Conservation (phyloP, 352 stramenopile species). For the Globisporangium mamillatum region DNA sequence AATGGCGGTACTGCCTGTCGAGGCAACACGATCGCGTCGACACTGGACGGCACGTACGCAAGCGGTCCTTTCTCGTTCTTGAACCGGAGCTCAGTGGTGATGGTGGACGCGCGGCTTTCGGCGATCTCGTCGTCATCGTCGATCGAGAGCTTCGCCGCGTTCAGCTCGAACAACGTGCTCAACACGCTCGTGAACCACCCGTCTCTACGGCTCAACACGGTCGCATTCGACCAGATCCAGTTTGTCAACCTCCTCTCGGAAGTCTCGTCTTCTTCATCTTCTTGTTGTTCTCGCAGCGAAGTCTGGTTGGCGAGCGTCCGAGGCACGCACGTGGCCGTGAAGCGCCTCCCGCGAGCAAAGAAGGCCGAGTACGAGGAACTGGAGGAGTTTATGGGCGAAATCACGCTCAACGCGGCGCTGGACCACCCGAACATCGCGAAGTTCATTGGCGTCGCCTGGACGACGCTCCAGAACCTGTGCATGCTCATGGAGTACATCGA, state of each 20-base stretch:
- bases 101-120: constrained; percentile 9
- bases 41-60: constrained; percentile 5
- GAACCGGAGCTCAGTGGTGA: neutral
- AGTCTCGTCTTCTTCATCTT: constrained; percentile 2
- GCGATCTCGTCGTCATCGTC: constrained; percentile 16
- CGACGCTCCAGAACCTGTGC: constrained; percentile 36
- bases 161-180: constrained; percentile 19
- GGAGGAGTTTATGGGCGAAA: constrained; percentile 34
- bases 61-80: neutral
- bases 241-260: constrained; percentile 29
- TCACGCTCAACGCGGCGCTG: constrained; percentile 29
- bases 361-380: constrained; percentile 20
- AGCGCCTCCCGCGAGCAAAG: constrained; percentile 24
- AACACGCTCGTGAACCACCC: constrained; percentile 25
- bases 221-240: constrained; percentile 37
- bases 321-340: constrained; percentile 34
- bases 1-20: neutral
- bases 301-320: constrained; percentile 35
- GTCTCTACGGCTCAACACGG: constrained; percentile 19
- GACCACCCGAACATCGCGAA: constrained; percentile 36
- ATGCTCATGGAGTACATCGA: constrained; percentile 49
- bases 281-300: constrained; percentile 19
- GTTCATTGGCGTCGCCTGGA: constrained; percentile 46
- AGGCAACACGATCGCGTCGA: neutral
- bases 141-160: constrained; percentile 22